Percentiles rank a stretch among this genome's conserved stretches.
Conservation (phyloP, 306 rosid species). For the Rosa multiflora region DNA sequence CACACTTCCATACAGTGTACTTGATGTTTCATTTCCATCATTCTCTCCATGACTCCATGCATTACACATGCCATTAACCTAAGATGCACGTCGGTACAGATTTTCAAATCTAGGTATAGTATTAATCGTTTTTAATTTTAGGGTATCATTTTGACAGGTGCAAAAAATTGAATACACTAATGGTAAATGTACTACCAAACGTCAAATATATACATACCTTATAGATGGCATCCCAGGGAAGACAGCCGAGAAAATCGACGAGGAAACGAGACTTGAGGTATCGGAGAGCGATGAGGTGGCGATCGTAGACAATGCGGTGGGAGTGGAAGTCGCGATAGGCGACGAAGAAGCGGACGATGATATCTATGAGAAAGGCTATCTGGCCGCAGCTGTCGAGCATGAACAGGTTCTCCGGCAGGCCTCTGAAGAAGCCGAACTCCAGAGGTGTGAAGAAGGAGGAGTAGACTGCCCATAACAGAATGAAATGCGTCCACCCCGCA, state of each 20-base stretch:
- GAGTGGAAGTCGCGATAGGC: slow-evolving; percentile 50
- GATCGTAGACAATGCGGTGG: slow-evolving; percentile 39
- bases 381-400: slow-evolving; percentile 66
- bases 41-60: too few species aligned
- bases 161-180: too few species aligned
- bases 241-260: slow-evolving; percentile 49
- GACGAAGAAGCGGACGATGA: slow-evolving; percentile 44
- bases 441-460: slow-evolving; percentile 74
- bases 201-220: slow-evolving; percentile 31
- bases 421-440: slow-evolving; percentile 74
- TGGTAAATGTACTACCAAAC: not conserved
- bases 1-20: too few species aligned
- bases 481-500: slow-evolving; percentile 54
- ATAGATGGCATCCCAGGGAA: slow-evolving; percentile 73
- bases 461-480: slow-evolving; percentile 62
- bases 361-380: slow-evolving; percentile 56
- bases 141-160: too few species aligned
- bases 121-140: too few species aligned
- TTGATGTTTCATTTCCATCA: too few species aligned
- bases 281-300: slow-evolving; percentile 43
- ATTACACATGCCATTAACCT: too few species aligned
- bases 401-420: slow-evolving; percentile 56
- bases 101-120: too few species aligned
- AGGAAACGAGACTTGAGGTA: slow-evolving; percentile 59
- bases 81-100: too few species aligned